Percentiles rank a stretch among this genome's conserved stretches.
Evolutionary conservation across 2,329 filamentous ascomycete species (phyloP).

Genomic region (Gyromitra esculenta): DNA sequence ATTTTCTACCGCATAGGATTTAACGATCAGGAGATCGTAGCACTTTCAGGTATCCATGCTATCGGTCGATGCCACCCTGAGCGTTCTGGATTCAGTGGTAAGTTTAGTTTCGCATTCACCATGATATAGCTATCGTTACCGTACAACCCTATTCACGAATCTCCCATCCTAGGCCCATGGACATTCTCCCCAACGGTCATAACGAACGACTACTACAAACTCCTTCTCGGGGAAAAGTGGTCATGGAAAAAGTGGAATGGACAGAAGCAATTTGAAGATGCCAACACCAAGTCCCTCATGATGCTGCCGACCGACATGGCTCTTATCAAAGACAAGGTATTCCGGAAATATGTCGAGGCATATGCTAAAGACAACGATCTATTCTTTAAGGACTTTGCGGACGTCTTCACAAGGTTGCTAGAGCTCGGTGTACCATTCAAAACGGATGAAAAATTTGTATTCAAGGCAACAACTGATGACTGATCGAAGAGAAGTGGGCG

Average conservation of each 20-base stretch:
- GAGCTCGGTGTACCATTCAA: conserved; percentile 93
- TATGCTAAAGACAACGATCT: conserved; percentile 90
- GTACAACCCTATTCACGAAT: conserved; percentile 27
- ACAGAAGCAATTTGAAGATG: conserved; percentile 89
- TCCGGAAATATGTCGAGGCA: conserved; percentile 80
- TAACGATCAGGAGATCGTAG: conserved; percentile 95
- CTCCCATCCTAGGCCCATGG: conserved; percentile 71
- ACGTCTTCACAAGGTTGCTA: conserved; percentile 81
- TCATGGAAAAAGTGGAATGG: conserved; percentile 89
- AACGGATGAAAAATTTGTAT: conserved; percentile 71
- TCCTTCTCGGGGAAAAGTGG: conserved; percentile 94
- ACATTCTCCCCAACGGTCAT: conserved; percentile 89
- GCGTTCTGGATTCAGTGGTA: conserved; percentile 80
- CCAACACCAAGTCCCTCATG: conserved; percentile 87
- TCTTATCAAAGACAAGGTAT: conserved; percentile 85
- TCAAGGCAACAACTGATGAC: conserved; percentile 68
- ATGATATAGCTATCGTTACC: neutral
- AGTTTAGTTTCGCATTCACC: neutral
- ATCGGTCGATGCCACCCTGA: conserved; percentile 75
- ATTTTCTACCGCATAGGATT: conserved; percentile 99
- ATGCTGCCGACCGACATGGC: conserved; percentile 95
- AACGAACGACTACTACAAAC: conserved; percentile 93
- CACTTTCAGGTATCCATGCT: conserved; percentile 83
- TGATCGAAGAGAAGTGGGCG: neutral
- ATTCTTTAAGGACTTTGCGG: conserved; percentile 93